phyloP scores from a whole-genome alignment of 1,284 basidiomycete species.

The Ganoderma meredithae region DNA sequence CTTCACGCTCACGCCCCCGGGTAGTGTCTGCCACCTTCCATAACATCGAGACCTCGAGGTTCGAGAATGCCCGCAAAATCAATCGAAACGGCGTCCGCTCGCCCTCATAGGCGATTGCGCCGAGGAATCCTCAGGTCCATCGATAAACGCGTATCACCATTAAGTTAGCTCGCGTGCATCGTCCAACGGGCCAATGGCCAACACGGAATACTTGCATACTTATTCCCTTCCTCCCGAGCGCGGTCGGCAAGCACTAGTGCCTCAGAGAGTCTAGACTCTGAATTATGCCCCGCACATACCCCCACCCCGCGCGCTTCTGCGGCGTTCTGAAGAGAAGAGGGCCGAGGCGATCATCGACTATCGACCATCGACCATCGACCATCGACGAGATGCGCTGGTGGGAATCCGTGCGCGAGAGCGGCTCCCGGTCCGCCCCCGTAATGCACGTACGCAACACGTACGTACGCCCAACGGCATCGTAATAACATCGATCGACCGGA shows the following conservation, averaged over 20 bases:
- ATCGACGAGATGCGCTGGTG: background rate
- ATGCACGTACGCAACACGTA: background rate
- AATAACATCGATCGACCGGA: background rate
- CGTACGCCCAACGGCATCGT: background rate
- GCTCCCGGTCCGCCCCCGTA: background rate
- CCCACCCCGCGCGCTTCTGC: no score
- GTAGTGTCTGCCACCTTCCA: background rate
- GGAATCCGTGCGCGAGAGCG: background rate
- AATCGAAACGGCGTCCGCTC: background rate
- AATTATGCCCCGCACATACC: no score
- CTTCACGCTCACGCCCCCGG: background rate
- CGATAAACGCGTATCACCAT: background rate
- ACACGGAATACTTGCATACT: background rate
- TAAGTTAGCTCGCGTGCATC: no score
- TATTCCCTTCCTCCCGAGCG: no score
- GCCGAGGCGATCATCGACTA: background rate
- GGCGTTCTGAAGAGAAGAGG: background rate
- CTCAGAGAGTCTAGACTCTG: no score
- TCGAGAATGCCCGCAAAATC: no score
- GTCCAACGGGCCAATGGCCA: background rate
- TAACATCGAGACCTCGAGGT: background rate
- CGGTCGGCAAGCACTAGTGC: background rate
- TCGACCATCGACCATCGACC: background rate
- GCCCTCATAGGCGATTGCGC: background rate
- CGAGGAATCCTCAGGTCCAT: background rate